phyloP scores from a whole-genome alignment of 768 basidiomycete species.

The Leccinum arenicola region DNA sequence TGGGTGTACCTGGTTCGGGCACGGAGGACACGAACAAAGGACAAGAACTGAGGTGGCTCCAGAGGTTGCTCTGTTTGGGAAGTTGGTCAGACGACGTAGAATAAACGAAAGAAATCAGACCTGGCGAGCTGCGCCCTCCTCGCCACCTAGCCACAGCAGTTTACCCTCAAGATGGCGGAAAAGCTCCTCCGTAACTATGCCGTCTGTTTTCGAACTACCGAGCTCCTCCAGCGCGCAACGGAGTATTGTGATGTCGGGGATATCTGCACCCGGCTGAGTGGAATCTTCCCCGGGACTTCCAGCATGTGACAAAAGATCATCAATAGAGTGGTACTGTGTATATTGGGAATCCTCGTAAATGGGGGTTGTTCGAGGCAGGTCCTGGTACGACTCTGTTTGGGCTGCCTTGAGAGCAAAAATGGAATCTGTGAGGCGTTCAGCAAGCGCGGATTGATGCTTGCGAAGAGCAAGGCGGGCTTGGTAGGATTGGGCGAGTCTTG shows the following conservation, averaged over 20 bases:
- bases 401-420: slow-evolving; percentile 52
- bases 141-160: slow-evolving; percentile 54
- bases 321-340: slow-evolving; percentile 43
- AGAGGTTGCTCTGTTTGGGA: slow-evolving; percentile 45
- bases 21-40: slow-evolving; percentile 47
- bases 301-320: slow-evolving; percentile 32
- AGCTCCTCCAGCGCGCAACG: slow-evolving; percentile 60
- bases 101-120: slow-evolving; percentile 34
- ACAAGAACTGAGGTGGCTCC: slow-evolving; percentile 53
- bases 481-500: slow-evolving; percentile 56
- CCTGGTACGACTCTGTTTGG: slow-evolving; percentile 53
- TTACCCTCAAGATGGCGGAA: slow-evolving; percentile 56
- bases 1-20: slow-evolving; percentile 7
- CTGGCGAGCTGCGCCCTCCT: slow-evolving; percentile 52
- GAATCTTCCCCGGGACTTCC: slow-evolving; percentile 9
- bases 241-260: slow-evolving; percentile 55
- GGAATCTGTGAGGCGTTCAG: slow-evolving; percentile 54
- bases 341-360: slow-evolving; percentile 48
- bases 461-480: slow-evolving; percentile 61
- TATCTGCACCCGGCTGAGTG: slow-evolving; percentile 20
- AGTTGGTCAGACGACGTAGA: not conserved
- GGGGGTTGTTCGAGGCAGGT: slow-evolving; percentile 53
- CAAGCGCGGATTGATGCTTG: slow-evolving; percentile 55
- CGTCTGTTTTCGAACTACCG: slow-evolving; percentile 34
- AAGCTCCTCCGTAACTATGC: slow-evolving; percentile 55